Percentiles rank a stretch among this genome's conserved stretches.
Conservation (phyloP, 169 alveolate genomes). For the Cryptosporidium canis region DNA sequence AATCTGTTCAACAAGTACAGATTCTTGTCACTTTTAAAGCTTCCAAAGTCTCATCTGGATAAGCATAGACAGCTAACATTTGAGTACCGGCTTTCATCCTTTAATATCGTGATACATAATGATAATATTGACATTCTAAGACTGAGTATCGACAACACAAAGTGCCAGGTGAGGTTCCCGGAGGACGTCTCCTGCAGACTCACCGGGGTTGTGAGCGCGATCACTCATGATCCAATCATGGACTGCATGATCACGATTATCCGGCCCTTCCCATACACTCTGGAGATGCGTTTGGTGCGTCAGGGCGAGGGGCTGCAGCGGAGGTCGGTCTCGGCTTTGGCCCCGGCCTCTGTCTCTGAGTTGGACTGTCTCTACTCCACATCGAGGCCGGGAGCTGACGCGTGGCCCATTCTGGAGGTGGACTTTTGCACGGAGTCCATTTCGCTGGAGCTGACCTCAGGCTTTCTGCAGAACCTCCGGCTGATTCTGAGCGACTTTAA, state of each 20-base stretch:
- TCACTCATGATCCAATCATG: slow-evolving; percentile 69
- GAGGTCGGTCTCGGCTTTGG: background rate
- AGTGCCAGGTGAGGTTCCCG: slow-evolving; percentile 7
- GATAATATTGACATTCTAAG: slow-evolving; percentile 30
- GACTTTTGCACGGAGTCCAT: slow-evolving; percentile 58
- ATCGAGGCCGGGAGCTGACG: background rate
- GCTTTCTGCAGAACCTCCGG: slow-evolving; percentile 45
- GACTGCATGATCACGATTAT: slow-evolving; percentile 62
- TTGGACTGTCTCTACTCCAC: background rate
- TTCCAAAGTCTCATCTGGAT: slow-evolving; percentile 9
- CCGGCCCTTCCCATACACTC: slow-evolving; percentile 34
- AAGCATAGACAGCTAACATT: slow-evolving; percentile 18
- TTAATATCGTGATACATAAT: slow-evolving; percentile 56
- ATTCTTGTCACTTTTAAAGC: background rate
- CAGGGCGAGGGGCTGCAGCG: background rate
- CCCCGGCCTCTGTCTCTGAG: background rate
- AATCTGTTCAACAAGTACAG: background rate
- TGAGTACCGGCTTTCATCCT: slow-evolving; percentile 19
- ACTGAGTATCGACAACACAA: slow-evolving; percentile 19
- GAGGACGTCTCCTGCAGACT: slow-evolving; percentile 14
- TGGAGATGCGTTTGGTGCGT: background rate
- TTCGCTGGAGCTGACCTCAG: slow-evolving; percentile 61
- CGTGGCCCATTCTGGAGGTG: background rate
- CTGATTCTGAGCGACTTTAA: slow-evolving; percentile 20
- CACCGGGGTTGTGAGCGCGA: slow-evolving; percentile 30